These are phyloP conservation scores for Prunella vulgaris DNA, from an alignment of 257 asterid species.

Conservation along the genomic window DNA sequence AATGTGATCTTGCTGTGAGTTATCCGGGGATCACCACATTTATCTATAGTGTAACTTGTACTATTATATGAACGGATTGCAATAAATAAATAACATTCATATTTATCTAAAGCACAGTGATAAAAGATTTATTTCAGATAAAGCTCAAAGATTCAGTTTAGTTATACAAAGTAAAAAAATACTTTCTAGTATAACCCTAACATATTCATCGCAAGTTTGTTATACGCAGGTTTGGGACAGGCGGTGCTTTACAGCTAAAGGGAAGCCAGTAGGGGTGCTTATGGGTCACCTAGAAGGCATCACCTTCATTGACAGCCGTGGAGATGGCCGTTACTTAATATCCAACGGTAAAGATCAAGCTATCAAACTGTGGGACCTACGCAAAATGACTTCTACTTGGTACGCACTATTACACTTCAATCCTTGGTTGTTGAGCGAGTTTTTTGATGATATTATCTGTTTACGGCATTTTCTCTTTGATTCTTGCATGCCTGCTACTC, in stretches of 20 bases:
- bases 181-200: too few relatives aligned
- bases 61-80: too few relatives aligned
- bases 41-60: too few relatives aligned
- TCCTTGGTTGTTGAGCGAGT: not conserved
- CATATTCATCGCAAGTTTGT: constrained; percentile 1
- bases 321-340: constrained; percentile 80
- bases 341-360: constrained; percentile 88
- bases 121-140: too few relatives aligned
- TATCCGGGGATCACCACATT: too few relatives aligned
- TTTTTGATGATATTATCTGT: not conserved
- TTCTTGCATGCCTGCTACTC: too few relatives aligned
- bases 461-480: too few relatives aligned
- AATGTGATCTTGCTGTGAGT: too few relatives aligned
- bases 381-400: constrained; percentile 64
- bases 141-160: too few relatives aligned
- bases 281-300: constrained; percentile 88
- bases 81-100: too few relatives aligned
- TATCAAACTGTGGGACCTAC: constrained; percentile 83
- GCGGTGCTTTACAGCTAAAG: constrained; percentile 57
- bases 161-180: too few relatives aligned
- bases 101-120: too few relatives aligned
- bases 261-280: constrained; percentile 69
- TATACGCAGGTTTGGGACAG: constrained; percentile 76
- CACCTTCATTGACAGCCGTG: constrained; percentile 72
- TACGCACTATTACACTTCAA: constrained; percentile 34